These are phyloP conservation scores for Periconia sp. DNA, from an alignment of 2,329 filamentous ascomycete species.

Conservation along the genomic window DNA sequence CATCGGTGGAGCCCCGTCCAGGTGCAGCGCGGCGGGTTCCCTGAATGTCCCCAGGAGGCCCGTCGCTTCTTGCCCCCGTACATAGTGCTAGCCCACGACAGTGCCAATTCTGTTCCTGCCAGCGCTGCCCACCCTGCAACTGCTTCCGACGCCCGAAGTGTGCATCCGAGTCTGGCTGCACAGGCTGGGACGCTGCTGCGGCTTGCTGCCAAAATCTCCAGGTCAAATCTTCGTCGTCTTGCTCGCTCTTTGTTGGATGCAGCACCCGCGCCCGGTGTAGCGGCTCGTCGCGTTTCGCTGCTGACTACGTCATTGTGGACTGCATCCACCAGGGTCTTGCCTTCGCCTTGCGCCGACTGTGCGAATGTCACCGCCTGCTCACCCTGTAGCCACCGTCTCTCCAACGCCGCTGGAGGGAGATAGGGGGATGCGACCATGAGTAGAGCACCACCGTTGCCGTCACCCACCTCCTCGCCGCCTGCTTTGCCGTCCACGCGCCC, in stretches of 20 bases:
- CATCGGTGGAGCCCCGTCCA: no score
- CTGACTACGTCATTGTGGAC: slow-evolving; percentile 20
- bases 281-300: slow-evolving; percentile 4
- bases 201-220: no score
- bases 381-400: slow-evolving; percentile 22
- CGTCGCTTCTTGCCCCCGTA: no score
- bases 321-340: slow-evolving; percentile 6
- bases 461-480: slow-evolving; percentile 24
- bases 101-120: no score
- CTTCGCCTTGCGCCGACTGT: slow-evolving; percentile 2
- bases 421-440: slow-evolving; percentile 39
- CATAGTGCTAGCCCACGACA: no score
- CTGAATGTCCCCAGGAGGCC: no score
- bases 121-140: no score
- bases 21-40: no score
- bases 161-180: no score
- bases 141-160: no score
- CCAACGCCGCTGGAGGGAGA: slow-evolving; percentile 22
- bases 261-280: slow-evolving; percentile 1
- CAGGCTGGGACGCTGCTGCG: no score
- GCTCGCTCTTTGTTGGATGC: background rate
- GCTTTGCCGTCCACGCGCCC: slow-evolving; percentile 24
- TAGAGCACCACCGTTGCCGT: slow-evolving; percentile 29
- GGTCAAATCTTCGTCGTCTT: background rate
- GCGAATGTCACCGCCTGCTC: slow-evolving; percentile 19